Evolutionary conservation across 2,329 filamentous ascomycete genomes (phyloP), one percentile per base, ranked within the genome.

Genomic region (Epichloe uncinata): DNA sequence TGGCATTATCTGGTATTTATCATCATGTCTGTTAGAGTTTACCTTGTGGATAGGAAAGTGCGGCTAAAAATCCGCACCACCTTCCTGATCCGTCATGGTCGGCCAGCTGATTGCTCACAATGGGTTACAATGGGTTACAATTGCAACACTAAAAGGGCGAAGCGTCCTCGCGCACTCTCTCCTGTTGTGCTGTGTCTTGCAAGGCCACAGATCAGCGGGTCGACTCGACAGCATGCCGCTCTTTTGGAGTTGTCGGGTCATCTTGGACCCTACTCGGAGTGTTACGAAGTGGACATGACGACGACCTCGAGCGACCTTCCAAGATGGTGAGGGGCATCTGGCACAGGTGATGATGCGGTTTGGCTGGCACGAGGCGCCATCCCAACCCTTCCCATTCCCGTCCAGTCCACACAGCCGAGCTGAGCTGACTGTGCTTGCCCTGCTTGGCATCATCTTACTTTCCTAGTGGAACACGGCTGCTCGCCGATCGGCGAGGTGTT

Each of bases 261-360:
- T 16, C 16, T 16, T 16, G 16, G 16, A 16, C 16, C 16, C 16
- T 16, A 16, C 16, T 16, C 16, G 16, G 16, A 16, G 16, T 16
- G 16, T 16, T 16, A 16, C 16, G 16, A 16, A 16, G 16, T 16
- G 16, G 16, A 16, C 16, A 16, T 16, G 16, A 16, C 16, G 36
- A 48, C 36, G 22, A 48, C 22, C 2, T 22, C 16, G 12, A 30
- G 36, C 30, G 47, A 43, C 50, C 47, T 52, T 52, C 44, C 50
- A 45, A 50, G 50, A 47, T 36, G 47, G 26, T 42, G 34, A 42
- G 40, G 18, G n/a, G 3, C 18, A 42, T 16, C 18, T 18, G n/a
- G 9, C 16, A 6, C 40, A 42, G 40, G 40, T 18, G 5, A 16
- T 42, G 11, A 26, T 11, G 40, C 26, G 7, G 26, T 42, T 20